phyloP scores from a whole-genome alignment of 305 asterid species.

The Rubia tinctorum region DNA sequence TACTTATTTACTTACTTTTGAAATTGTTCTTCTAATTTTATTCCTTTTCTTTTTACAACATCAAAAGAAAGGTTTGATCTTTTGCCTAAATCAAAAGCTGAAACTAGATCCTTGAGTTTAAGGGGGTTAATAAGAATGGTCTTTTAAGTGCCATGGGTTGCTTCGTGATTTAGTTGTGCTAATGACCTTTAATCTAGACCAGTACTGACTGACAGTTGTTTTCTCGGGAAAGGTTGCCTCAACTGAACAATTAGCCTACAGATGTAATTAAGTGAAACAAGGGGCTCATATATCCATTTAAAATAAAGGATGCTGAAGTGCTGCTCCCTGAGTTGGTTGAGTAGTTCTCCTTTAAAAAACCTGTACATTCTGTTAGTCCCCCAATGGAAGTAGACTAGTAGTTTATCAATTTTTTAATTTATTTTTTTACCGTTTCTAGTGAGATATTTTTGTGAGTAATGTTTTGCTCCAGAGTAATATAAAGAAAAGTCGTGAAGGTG shows the following conservation, averaged over 20 bases:
- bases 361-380: neutral
- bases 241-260: too few species aligned
- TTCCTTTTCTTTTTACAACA: neutral
- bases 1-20: neutral
- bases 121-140: neutral
- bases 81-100: neutral
- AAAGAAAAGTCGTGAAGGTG: neutral
- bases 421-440: neutral
- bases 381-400: too few species aligned
- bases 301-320: neutral
- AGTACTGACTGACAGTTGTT: neutral
- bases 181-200: neutral
- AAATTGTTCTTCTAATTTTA: neutral
- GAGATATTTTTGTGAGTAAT: neutral
- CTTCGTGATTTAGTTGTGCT: conserved; percentile 1
- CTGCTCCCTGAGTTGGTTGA: neutral
- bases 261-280: neutral
- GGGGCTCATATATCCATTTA: neutral
- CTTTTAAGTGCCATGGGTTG: neutral
- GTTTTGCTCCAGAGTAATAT: neutral
- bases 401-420: too few species aligned
- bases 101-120: neutral
- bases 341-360: neutral
- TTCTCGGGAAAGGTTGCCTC: neutral
- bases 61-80: neutral